Percentiles rank a stretch among this genome's conserved stretches.
Conservation (phyloP, 345 rosid species). For the Gossypium australe region DNA sequence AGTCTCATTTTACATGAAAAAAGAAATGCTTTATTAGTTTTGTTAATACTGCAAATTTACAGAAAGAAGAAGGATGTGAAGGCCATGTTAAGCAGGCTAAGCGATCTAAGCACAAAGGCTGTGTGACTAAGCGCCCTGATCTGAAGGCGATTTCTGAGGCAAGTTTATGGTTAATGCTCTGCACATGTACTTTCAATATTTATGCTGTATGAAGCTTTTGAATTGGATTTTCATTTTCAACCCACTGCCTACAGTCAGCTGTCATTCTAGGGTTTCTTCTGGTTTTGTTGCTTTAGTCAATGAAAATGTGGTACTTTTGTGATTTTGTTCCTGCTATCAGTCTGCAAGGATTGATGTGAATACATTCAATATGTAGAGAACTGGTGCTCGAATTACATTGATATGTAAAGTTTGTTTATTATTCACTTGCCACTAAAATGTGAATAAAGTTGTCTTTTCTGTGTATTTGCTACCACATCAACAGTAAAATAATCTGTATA, state of each 20-base stretch:
- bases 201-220: not conserved
- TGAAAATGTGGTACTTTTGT: not conserved
- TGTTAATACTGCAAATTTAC: not conserved
- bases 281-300: not conserved
- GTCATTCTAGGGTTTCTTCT: not conserved
- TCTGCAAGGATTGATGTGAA: not conserved
- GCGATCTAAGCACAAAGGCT: not conserved
- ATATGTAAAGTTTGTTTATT: not conserved
- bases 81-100: not conserved
- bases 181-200: not conserved
- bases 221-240: not conserved
- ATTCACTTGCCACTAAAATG: not conserved
- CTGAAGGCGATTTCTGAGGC: slow-evolving; percentile 14
- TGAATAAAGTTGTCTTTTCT: not conserved
- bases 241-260: not conserved
- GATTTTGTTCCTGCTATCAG: not conserved
- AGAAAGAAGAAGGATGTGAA: slow-evolving; percentile 3
- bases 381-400: not conserved
- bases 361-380: not conserved
- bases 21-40: not conserved
- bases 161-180: slow-evolving; percentile 11
- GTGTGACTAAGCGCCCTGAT: slow-evolving; percentile 8
- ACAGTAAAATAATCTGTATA: not conserved
- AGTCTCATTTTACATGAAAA: not conserved
- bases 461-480: not conserved